Percentiles rank a stretch among this genome's conserved stretches.
Conservation (phyloP, 1,284 basidiomycete species). For the Tremellales sp. region DNA sequence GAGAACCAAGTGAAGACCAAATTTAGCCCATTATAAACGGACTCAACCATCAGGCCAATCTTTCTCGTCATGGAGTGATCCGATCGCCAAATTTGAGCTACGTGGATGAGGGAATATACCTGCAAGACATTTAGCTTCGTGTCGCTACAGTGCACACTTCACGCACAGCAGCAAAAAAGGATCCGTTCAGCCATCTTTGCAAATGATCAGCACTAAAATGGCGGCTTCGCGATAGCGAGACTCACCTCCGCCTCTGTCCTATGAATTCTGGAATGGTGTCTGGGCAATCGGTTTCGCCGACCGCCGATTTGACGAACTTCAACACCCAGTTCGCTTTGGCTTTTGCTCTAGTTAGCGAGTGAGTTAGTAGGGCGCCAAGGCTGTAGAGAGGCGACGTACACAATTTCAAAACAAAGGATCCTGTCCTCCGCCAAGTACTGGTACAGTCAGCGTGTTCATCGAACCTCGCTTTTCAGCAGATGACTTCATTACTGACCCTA, state of each 20-base stretch:
- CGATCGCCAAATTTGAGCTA: conserved; percentile 75
- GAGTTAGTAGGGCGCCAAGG: conserved; percentile 2
- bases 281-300: conserved; percentile 96
- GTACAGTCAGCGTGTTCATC: neutral
- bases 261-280: conserved; percentile 94
- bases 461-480: too few species aligned
- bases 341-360: conserved; percentile 59
- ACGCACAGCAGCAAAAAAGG: conserved; percentile 79
- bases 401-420: conserved; percentile 93
- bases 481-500: conserved; percentile 15
- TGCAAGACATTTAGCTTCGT: conserved; percentile 6
- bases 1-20: conserved; percentile 87
- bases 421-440: conserved; percentile 58
- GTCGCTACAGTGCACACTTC: neutral
- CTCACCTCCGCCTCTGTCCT: conserved; percentile 60
- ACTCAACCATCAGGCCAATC: conserved; percentile 69
- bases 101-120: conserved; percentile 56
- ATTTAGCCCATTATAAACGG: conserved; percentile 82
- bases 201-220: neutral
- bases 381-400: conserved; percentile 46
- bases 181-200: conserved; percentile 58
- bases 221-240: conserved; percentile 47
- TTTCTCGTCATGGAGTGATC: conserved; percentile 81
- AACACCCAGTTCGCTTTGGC: conserved; percentile 90
- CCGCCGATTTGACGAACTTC: conserved; percentile 91